Conservation (phyloP, 2,329 filamentous ascomycete species). For the Fusarium torreyae region DNA sequence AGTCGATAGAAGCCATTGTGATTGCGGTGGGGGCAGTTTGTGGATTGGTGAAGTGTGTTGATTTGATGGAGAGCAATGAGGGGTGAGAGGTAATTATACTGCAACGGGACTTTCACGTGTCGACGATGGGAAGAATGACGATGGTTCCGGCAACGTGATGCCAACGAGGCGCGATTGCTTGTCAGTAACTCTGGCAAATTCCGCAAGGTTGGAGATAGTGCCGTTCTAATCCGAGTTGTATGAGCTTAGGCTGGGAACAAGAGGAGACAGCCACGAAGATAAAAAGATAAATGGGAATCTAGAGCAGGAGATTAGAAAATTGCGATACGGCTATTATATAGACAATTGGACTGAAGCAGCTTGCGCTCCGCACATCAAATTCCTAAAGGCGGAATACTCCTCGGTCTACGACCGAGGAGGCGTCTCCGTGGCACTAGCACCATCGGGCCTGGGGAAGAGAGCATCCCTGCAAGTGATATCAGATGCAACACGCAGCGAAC, state of each 20-base stretch:
- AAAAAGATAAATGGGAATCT: background rate
- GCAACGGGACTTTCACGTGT: constrained; percentile 54
- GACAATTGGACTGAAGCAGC: constrained; percentile 23
- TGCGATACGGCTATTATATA: constrained; percentile 36
- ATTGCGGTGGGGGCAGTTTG: constrained; percentile 14
- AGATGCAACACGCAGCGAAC: constrained; percentile 27
- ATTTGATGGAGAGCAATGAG: constrained; percentile 15
- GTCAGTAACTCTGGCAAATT: constrained; percentile 23
- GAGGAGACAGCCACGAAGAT: constrained; percentile 4
- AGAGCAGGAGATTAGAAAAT: constrained; percentile 9
- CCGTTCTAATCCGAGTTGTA: background rate
- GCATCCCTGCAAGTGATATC: constrained; percentile 24
- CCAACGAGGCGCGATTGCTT: constrained; percentile 21
- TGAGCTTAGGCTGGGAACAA: constrained; percentile 5
- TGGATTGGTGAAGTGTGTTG: constrained; percentile 14
- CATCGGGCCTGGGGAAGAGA: constrained; percentile 48
- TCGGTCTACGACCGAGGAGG: constrained; percentile 47
- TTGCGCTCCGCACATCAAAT: constrained; percentile 40
- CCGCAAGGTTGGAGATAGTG: constrained; percentile 1
- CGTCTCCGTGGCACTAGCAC: constrained; percentile 33
- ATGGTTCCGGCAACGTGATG: constrained; percentile 29
- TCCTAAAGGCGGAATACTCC: constrained; percentile 38
- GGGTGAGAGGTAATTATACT: constrained; percentile 26
- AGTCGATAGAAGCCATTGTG: constrained; percentile 78
- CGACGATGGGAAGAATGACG: constrained; percentile 43